Conservation (phyloP, 495 filamentous ascomycete genomes). For the Articulospora tetracladia region DNA sequence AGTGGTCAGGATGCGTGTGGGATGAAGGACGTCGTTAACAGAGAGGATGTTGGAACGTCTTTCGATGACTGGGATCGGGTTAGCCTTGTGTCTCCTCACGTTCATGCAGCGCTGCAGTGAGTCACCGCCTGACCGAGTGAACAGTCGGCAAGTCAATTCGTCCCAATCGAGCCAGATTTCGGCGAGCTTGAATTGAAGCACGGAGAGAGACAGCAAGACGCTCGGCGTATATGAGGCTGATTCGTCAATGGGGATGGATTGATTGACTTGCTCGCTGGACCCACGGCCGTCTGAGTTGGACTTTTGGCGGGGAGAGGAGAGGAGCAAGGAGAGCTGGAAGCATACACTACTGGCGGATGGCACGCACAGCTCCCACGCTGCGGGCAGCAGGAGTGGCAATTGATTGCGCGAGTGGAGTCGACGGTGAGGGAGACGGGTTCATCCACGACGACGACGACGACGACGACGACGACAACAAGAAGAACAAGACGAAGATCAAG, state of each 20-base stretch:
- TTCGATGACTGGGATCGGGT: conserved; percentile 20
- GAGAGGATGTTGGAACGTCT: conserved; percentile 3
- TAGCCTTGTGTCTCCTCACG: conserved; percentile 19
- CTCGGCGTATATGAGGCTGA: conserved; percentile 19
- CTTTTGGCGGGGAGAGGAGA: background rate
- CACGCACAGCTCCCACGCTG: background rate
- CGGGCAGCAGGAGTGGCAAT: background rate
- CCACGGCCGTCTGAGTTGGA: background rate
- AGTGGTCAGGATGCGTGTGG: conserved; percentile 14
- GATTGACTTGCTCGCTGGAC: background rate
- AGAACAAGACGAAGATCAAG: conserved; percentile 1
- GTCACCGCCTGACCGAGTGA: conserved; percentile 19
- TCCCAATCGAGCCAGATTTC: conserved; percentile 12
- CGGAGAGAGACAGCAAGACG: conserved; percentile 16
- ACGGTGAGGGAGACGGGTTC: background rate
- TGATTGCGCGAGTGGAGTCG: conserved; percentile 1
- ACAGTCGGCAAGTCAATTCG: conserved; percentile 15
- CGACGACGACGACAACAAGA: background rate
- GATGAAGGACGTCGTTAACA: background rate
- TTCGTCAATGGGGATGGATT: conserved; percentile 16
- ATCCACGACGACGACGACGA: background rate
- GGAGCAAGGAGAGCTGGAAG: background rate
- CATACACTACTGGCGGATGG: conserved; percentile 10
- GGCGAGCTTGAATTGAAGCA: background rate
- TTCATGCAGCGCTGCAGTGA: conserved; percentile 20